These are phyloP conservation scores for Taxawa tesnikishii DNA, from an alignment of 2,329 filamentous ascomycete genomes.

Conservation along the genomic window DNA sequence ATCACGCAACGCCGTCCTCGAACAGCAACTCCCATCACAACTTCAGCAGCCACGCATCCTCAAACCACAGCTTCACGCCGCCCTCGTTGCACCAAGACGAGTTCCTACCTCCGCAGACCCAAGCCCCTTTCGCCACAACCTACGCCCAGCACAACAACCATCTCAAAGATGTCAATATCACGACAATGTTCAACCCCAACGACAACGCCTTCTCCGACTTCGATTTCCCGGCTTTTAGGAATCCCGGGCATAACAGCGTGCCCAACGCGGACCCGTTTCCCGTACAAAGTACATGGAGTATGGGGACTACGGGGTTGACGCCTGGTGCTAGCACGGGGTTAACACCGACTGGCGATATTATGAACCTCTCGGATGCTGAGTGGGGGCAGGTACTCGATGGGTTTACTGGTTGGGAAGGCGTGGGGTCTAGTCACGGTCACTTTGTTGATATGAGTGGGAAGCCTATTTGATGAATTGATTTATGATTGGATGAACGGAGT, in stretches of 20 bases:
- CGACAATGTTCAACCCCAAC: slow-evolving; percentile 9
- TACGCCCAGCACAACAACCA: too few species aligned
- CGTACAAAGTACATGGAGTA: slow-evolving; percentile 9
- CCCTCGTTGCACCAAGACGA: neutral
- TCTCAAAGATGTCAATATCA: slow-evolving; percentile 5
- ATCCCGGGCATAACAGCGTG: slow-evolving; percentile 3
- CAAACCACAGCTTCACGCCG: neutral
- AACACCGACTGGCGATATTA: slow-evolving; percentile 11
- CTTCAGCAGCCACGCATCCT: neutral
- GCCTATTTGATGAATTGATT: too few species aligned
- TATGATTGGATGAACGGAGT: too few species aligned
- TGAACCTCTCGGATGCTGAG: slow-evolving; percentile 18
- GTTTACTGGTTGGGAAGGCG: too few species aligned
- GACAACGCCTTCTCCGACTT: slow-evolving; percentile 10
- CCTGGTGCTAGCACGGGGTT: neutral
- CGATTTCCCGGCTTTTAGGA: slow-evolving; percentile 11
- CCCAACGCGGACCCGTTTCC: slow-evolving; percentile 12
- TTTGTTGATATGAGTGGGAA: too few species aligned
- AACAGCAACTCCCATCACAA: neutral
- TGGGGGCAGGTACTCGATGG: slow-evolving; percentile 18
- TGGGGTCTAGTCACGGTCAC: too few species aligned
- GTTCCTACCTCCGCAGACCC: neutral
- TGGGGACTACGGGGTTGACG: slow-evolving; percentile 5
- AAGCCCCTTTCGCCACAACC: neutral
- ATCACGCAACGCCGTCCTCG: neutral